Base-by-base conservation (phyloP, 2,329 filamentous ascomycete genomes). In the Pseudohalonectria lignicola region DNA sequence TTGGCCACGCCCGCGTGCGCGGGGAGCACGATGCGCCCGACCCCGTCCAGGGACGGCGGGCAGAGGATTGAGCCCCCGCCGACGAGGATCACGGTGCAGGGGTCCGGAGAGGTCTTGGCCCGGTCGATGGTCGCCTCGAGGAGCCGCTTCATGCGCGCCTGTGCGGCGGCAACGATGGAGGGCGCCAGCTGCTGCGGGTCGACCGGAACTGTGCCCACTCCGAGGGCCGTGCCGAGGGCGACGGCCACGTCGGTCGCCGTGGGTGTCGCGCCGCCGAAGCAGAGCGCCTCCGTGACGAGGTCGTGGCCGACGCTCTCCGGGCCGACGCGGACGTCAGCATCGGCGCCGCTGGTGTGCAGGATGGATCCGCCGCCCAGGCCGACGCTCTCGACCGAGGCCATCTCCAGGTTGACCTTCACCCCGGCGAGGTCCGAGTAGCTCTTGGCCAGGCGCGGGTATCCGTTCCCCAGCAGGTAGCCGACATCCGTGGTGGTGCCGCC, bases 401-500 rank as follows among this genome's bases (percentile, higher is more conserved):
- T 74, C 26, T 66, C 62, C 49, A 71, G 71, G 48, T 81, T 80
- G 58, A 76, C 76, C 7, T 74, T 64, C 2, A 82, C 72, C 0
- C 77, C 78, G 0, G 71, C 71, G 3, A 82, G 59, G 23, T 78
- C 68, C 25, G 71, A 76, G 43, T 76, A 80, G 0, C 75, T 74
- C 5, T 75, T 71, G 36, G 74, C 69, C 50, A 79, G 73, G 23
- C 76, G 63, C 1, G 78, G 79, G 36, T 82, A 77, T 0, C 78
- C 77, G 35, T 71, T 79, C 0, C 69, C 62, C 6, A 76, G 62
- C 4, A 82, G 53, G 1, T 79, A 53, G 0, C 78, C 76, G 10
- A 79, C 72, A 45, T 82, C 78, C 0, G 75, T 72, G 0, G 77
- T 82, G 0, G 78, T 82, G 3, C 78, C 77, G 1, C 78, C 78